These are phyloP conservation scores for Rhododendron kiyosumense DNA, from an alignment of 148 eudicot genomes.

Conservation along the genomic window DNA sequence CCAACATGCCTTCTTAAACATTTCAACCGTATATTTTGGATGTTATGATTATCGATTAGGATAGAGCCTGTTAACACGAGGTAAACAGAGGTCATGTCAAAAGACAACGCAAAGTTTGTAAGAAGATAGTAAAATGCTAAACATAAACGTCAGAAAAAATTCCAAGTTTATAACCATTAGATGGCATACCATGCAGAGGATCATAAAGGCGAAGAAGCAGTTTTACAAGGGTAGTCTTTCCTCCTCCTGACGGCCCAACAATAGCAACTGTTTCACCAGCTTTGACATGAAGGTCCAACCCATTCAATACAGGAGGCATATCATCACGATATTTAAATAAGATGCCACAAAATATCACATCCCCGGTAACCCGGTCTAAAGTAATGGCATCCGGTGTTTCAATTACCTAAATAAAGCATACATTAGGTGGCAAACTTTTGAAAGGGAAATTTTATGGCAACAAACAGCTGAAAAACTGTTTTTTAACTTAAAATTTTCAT, in stretches of 20 bases:
- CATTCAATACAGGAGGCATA: conserved; percentile 56
- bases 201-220: conserved; percentile 96
- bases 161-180: neutral
- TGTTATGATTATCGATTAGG: conserved; percentile 59
- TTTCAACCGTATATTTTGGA: conserved; percentile 49
- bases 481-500: neutral
- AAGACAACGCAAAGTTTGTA: conserved; percentile 9
- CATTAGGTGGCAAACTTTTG: conserved; percentile 3
- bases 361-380: conserved; percentile 59
- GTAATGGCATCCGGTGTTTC: conserved; percentile 66
- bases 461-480: neutral
- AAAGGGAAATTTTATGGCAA: neutral
- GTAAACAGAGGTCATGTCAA: neutral
- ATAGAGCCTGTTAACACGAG: conserved; percentile 52
- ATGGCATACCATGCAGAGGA: conserved; percentile 63
- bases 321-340: conserved; percentile 65
- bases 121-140: neutral
- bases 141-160: neutral
- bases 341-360: conserved; percentile 55
- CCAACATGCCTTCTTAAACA: conserved; percentile 86
- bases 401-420: conserved; percentile 39
- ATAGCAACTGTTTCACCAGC: conserved; percentile 94
- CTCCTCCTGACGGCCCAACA: conserved; percentile 98
- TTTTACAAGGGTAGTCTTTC: conserved; percentile 84
- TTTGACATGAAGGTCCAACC: conserved; percentile 65